Evolutionary conservation across 768 basidiomycete genomes (phyloP).

Genomic region (Astraeus odoratus): DNA sequence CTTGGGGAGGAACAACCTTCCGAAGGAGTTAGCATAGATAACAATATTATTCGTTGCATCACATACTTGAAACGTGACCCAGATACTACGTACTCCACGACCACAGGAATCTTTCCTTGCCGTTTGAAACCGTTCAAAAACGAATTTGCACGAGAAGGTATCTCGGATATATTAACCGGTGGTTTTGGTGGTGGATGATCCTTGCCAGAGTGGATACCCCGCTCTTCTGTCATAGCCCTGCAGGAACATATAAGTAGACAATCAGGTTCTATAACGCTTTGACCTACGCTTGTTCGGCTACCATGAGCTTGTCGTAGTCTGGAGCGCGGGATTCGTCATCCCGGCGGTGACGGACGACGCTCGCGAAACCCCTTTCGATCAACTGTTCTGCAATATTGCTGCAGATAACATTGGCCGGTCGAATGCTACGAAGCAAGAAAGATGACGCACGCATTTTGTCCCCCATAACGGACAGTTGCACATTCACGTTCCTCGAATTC

Average conservation of each 20-base stretch:
- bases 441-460: constrained; percentile 60
- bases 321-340: constrained; percentile 96
- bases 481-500: constrained; percentile 93
- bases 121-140: constrained; percentile 93
- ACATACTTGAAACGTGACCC: constrained; percentile 92
- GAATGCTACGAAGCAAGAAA: neutral
- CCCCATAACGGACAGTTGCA: constrained; percentile 81
- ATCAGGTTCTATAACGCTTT: neutral
- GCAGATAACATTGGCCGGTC: constrained; percentile 6
- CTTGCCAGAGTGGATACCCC: constrained; percentile 91
- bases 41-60: neutral
- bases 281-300: constrained; percentile 84
- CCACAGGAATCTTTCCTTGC: constrained; percentile 69
- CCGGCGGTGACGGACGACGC: constrained; percentile 83
- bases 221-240: constrained; percentile 70
- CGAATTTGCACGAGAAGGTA: constrained; percentile 66
- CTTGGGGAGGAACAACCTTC: constrained; percentile 75
- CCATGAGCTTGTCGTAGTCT: constrained; percentile 93
- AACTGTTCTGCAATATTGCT: constrained; percentile 92
- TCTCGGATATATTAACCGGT: constrained; percentile 90
- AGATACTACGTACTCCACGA: constrained; percentile 90
- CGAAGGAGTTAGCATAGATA: constrained; percentile 2
- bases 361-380: constrained; percentile 88
- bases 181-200: constrained; percentile 73
- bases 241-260: constrained; percentile 7